These are phyloP conservation scores for Meripilus lineatus DNA, from an alignment of 1,284 basidiomycete species.

Conservation along the genomic window DNA sequence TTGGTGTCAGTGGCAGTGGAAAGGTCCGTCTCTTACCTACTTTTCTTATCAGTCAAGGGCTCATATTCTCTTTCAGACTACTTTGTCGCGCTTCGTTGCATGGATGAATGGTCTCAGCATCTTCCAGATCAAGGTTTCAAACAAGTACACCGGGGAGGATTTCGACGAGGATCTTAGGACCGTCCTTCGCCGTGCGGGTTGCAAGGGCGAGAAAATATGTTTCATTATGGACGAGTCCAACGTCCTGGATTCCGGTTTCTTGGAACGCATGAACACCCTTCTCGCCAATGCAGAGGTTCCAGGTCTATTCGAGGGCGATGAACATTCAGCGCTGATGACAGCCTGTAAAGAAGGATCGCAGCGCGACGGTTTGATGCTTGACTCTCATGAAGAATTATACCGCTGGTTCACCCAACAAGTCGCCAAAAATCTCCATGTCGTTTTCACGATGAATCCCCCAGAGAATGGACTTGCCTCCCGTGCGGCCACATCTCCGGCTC, in stretches of 20 bases:
- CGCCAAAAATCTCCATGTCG: slow-evolving; percentile 93
- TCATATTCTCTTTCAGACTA: slow-evolving; percentile 60
- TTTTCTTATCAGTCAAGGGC: slow-evolving; percentile 1
- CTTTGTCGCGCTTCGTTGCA: slow-evolving; percentile 95
- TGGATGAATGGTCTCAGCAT: slow-evolving; percentile 99
- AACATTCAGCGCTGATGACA: slow-evolving; percentile 95
- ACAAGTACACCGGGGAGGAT: slow-evolving; percentile 97
- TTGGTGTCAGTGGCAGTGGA: slow-evolving; percentile 97
- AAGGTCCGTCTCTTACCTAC: slow-evolving; percentile 56
- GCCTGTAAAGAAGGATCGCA: slow-evolving; percentile 99
- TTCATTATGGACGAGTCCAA: slow-evolving; percentile 99
- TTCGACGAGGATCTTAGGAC: slow-evolving; percentile 97
- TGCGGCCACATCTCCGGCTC: slow-evolving; percentile 94
- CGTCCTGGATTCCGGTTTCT: slow-evolving; percentile 95
- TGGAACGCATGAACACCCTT: slow-evolving; percentile 99
- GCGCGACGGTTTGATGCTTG: slow-evolving; percentile 95
- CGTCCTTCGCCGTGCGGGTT: slow-evolving; percentile 90
- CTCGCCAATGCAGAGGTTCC: slow-evolving; percentile 99
- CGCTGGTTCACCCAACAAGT: slow-evolving; percentile 98
- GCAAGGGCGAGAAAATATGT: slow-evolving; percentile 98
- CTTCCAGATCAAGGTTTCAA: slow-evolving; percentile 98
- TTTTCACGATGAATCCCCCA: slow-evolving; percentile 99
- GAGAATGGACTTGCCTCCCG: slow-evolving; percentile 92
- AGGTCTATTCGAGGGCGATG: slow-evolving; percentile 97
- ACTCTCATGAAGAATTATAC: slow-evolving; percentile 96